Percentiles rank a stretch among this genome's conserved stretches.
These are phyloP conservation scores for Arbutus unedo DNA, from an alignment of 148 eudicot genomes.

Conservation along the genomic window DNA sequence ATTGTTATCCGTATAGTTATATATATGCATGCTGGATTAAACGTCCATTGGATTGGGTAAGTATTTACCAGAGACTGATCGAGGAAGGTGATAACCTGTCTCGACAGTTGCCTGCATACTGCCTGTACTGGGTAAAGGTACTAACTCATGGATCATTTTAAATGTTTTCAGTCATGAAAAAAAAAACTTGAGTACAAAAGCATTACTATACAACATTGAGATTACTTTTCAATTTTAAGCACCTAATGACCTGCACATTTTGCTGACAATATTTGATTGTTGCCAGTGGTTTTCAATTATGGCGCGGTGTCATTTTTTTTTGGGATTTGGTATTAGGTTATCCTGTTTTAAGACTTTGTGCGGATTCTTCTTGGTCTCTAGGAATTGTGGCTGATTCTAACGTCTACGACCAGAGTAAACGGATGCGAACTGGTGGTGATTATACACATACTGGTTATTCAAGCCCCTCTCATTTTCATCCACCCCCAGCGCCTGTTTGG, in stretches of 20 bases:
- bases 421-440: constrained; percentile 91
- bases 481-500: constrained; percentile 94
- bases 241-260: background rate
- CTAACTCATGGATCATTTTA: too few relatives aligned
- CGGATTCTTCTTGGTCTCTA: constrained; percentile 23
- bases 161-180: background rate
- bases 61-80: too few relatives aligned
- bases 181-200: background rate
- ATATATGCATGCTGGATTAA: too few relatives aligned
- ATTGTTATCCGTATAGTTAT: too few relatives aligned
- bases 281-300: background rate
- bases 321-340: background rate
- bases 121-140: too few relatives aligned
- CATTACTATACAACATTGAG: background rate
- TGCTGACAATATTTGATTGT: background rate
- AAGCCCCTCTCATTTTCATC: constrained; percentile 89
- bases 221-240: background rate
- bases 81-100: too few relatives aligned
- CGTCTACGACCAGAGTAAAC: constrained; percentile 85
- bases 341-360: background rate
- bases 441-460: constrained; percentile 81
- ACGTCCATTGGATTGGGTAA: too few relatives aligned
- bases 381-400: constrained; percentile 79
- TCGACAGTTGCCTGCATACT: too few relatives aligned
- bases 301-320: background rate